phyloP scores from a whole-genome alignment of 2,329 filamentous ascomycete species.

The Penicillium sp. region DNA sequence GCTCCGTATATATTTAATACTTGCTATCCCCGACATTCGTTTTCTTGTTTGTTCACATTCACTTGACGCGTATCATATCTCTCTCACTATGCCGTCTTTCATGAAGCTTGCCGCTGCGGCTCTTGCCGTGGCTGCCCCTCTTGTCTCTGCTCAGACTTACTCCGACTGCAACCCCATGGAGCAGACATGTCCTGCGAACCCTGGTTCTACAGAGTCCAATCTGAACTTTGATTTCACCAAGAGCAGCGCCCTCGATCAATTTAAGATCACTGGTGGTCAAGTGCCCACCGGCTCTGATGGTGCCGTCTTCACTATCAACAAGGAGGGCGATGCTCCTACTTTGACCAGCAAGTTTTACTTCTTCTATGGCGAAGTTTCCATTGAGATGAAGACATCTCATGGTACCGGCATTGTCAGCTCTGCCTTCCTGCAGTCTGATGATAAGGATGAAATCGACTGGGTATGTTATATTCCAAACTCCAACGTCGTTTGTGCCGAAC shows the following conservation, averaged over 20 bases:
- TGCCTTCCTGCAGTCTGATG: constrained; percentile 87
- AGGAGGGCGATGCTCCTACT: constrained; percentile 79
- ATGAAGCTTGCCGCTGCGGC: constrained; percentile 33
- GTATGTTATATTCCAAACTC: constrained; percentile 69
- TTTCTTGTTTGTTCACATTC: neutral
- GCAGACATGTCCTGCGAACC: constrained; percentile 63
- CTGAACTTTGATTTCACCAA: constrained; percentile 43
- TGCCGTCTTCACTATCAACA: constrained; percentile 73
- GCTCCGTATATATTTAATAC: constrained; percentile 7
- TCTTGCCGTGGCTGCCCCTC: constrained; percentile 32
- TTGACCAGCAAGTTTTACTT: constrained; percentile 91
- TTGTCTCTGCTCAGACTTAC: constrained; percentile 64
- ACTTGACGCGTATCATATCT: neutral
- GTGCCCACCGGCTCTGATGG: constrained; percentile 69
- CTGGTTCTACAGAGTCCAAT: constrained; percentile 59
- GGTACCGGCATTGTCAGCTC: constrained; percentile 91
- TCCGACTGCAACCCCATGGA: constrained; percentile 70
- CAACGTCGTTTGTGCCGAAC: neutral
- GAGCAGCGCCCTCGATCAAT: constrained; percentile 57
- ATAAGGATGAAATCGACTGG: constrained; percentile 93
- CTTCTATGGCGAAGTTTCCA: constrained; percentile 91
- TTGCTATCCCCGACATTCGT: constrained; percentile 3
- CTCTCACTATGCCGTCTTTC: constrained; percentile 31
- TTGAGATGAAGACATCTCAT: constrained; percentile 80
- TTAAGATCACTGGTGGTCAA: constrained; percentile 65